Percentiles rank a stretch among this genome's conserved stretches.
These are phyloP conservation scores for Rhizopus delemar DNA, from an alignment of 371 early-diverging fungal genomes.

Conservation along the genomic window DNA sequence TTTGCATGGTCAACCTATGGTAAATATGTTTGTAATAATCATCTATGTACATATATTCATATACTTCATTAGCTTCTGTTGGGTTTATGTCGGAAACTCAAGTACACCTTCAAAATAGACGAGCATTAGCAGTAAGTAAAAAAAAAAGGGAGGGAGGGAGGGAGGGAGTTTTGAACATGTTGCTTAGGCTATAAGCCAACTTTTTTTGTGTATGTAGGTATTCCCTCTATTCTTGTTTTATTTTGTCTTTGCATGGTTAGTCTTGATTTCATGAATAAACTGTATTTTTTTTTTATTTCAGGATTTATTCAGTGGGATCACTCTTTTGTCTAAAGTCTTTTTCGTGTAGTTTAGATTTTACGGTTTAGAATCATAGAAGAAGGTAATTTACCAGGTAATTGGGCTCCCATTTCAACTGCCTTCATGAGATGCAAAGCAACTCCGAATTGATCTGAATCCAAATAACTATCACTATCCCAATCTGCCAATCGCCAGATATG, in stretches of 20 bases:
- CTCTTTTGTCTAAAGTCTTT: background rate
- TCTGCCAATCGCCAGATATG: conserved; percentile 72
- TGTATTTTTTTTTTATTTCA: no score
- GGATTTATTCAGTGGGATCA: background rate
- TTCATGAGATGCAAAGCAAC: conserved; percentile 66
- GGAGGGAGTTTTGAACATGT: background rate
- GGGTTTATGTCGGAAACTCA: conserved; percentile 78
- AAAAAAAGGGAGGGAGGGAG: no score
- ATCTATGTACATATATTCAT: no score
- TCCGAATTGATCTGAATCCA: conserved; percentile 68
- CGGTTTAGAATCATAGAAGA: conserved; percentile 31
- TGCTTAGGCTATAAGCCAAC: background rate
- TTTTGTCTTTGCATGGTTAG: conserved; percentile 90
- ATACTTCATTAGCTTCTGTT: conserved; percentile 68
- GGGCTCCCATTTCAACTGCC: conserved; percentile 49
- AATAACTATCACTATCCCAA: conserved; percentile 68
- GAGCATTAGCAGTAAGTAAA: conserved; percentile 78
- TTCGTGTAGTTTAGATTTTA: conserved; percentile 26
- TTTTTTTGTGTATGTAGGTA: conserved; percentile 16
- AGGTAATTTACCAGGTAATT: conserved; percentile 53
- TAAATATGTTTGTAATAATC: no score
- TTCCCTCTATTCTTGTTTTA: conserved; percentile 94
- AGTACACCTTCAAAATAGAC: conserved; percentile 75
- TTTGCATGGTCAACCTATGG: conserved; percentile 84
- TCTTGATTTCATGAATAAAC: conserved; percentile 61